Conservation (phyloP, 768 basidiomycete species). For the Suillus alpinus region DNA sequence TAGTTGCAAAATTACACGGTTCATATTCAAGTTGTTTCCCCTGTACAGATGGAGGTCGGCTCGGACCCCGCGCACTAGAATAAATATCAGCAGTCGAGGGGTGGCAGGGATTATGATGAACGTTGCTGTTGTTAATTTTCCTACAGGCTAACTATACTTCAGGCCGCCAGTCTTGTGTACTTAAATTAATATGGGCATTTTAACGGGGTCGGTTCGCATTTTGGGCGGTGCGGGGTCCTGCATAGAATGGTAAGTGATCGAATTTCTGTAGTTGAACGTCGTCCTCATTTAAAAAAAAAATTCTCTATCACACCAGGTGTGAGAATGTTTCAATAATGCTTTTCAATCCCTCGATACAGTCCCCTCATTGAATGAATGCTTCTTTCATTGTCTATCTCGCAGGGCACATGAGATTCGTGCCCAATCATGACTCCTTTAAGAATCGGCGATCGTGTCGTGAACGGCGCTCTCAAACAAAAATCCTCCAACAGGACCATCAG, state of each 20-base stretch:
- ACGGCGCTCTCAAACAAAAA: background rate
- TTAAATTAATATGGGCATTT: background rate
- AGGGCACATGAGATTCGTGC: background rate
- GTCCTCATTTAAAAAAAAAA: background rate
- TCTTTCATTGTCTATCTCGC: background rate
- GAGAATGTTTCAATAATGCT: background rate
- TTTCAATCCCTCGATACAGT: background rate
- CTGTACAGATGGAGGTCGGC: background rate
- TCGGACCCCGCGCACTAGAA: background rate
- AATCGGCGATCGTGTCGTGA: background rate
- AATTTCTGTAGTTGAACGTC: background rate
- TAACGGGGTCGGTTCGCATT: background rate
- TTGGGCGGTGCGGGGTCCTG: background rate
- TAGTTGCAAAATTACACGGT: background rate
- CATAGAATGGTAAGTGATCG: background rate
- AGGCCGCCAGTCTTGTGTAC: background rate
- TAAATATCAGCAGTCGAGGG: background rate
- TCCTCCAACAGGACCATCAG: background rate
- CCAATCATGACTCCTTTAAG: background rate
- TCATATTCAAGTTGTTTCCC: background rate
- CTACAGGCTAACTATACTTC: background rate
- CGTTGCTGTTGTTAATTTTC: background rate
- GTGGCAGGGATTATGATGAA: background rate
- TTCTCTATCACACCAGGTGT: background rate
- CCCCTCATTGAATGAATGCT: background rate